phyloP scores from a whole-genome alignment of 257 asterid species.

The Mentha longifolia region DNA sequence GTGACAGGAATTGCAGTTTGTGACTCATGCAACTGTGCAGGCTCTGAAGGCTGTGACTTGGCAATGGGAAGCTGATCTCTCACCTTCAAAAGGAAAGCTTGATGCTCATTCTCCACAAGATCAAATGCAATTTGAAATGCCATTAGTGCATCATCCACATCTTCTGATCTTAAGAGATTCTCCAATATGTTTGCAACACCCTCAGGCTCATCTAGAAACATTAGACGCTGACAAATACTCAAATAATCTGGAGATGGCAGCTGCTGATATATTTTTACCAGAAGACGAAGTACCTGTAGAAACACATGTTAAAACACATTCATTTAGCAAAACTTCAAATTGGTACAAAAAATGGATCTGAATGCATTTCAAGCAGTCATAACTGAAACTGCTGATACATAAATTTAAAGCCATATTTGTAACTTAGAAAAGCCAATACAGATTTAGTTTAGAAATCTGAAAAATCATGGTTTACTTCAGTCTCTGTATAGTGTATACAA shows the following conservation, averaged over 20 bases:
- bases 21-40: conserved; percentile 42
- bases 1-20: conserved; percentile 45
- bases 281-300: conserved; percentile 72
- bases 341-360: background rate
- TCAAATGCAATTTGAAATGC: conserved; percentile 95
- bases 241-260: conserved; percentile 87
- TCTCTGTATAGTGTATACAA: background rate
- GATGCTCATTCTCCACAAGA: conserved; percentile 89
- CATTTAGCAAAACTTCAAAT: conserved; percentile 57
- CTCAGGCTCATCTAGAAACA: conserved; percentile 90
- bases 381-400: background rate
- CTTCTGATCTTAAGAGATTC: conserved; percentile 72
- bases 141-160: conserved; percentile 75
- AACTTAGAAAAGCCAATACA: conserved; percentile 4
- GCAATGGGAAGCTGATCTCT: conserved; percentile 66
- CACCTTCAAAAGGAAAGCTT: conserved; percentile 84
- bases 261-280: conserved; percentile 78
- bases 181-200: conserved; percentile 78
- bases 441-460: background rate
- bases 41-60: conserved; percentile 53
- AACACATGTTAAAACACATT: conserved; percentile 7
- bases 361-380: conserved; percentile 4
- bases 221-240: conserved; percentile 93
- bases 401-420: background rate
- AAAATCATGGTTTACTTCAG: background rate